Percentiles rank a stretch among this genome's conserved stretches.
These are phyloP conservation scores for Ophiorrhiza pumila DNA, from an alignment of 257 asterid genomes.

Conservation along the genomic window DNA sequence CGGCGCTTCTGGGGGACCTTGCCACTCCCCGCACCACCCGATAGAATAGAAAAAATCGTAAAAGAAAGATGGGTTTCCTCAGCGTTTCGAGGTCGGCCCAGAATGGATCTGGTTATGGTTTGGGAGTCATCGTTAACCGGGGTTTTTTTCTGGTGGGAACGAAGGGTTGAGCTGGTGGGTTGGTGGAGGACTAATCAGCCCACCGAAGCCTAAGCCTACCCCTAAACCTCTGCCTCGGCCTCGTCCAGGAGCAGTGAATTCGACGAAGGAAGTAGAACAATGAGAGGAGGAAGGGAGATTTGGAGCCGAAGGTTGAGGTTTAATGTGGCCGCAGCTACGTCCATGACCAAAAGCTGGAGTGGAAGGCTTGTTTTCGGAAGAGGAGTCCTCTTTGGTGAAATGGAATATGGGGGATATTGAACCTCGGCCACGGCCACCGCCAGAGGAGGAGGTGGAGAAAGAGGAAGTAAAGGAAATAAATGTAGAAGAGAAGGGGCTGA, in stretches of 20 bases:
- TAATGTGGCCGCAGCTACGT: constrained; percentile 47
- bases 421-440: constrained; percentile 59
- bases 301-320: constrained; percentile 39
- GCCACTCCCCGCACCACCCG: constrained; percentile 82
- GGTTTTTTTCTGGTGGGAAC: constrained; percentile 18
- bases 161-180: constrained; percentile 21
- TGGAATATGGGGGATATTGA: constrained; percentile 23
- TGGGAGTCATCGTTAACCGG: background rate
- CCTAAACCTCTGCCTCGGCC: constrained; percentile 60
- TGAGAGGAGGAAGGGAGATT: constrained; percentile 41
- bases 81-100: background rate
- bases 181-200: constrained; percentile 22
- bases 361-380: constrained; percentile 11
- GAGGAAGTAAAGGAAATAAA: constrained; percentile 37
- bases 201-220: constrained; percentile 8
- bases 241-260: constrained; percentile 37
- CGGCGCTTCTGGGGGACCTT: constrained; percentile 36
- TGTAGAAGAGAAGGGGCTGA: constrained; percentile 28
- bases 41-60: constrained; percentile 20
- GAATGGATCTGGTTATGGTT: background rate
- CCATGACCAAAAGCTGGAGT: constrained; percentile 51
- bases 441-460: constrained; percentile 49
- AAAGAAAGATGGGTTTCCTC: constrained; percentile 24
- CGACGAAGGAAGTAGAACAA: background rate
- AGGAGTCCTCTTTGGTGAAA: constrained; percentile 21